These are phyloP conservation scores for Apium graveolens DNA, from an alignment of 129 eudicot genomes.

Conservation along the genomic window DNA sequence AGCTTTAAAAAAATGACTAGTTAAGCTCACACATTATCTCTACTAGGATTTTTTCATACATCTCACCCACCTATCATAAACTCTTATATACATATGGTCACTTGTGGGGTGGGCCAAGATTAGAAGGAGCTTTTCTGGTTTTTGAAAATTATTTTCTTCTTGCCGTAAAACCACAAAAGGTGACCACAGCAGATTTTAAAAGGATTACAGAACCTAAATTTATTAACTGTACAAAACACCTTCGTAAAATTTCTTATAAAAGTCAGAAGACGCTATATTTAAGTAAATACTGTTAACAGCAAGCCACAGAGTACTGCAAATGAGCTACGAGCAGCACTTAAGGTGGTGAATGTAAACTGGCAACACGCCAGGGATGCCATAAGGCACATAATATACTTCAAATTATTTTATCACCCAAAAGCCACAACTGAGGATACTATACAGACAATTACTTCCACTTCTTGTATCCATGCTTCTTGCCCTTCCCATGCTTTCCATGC, in stretches of 20 bases:
- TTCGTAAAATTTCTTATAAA: neutral
- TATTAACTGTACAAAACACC: neutral
- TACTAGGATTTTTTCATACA: too few relatives aligned
- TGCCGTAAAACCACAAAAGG: neutral
- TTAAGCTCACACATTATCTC: too few relatives aligned
- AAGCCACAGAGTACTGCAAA: neutral
- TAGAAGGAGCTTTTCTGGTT: too few relatives aligned
- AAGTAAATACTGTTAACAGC: neutral
- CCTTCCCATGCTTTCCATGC: conserved; percentile 16
- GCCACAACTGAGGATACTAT: neutral
- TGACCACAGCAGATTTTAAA: neutral
- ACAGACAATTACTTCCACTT: conserved; percentile 10
- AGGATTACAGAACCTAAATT: neutral
- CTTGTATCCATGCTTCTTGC: conserved; percentile 14
- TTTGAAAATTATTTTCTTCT: neutral
- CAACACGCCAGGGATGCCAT: neutral
- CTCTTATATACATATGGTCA: too few relatives aligned
- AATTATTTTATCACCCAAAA: neutral
- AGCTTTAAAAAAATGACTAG: too few relatives aligned
- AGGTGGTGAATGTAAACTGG: neutral
- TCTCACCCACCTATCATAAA: too few relatives aligned
- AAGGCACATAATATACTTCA: neutral
- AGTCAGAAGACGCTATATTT: neutral
- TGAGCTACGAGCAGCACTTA: neutral
- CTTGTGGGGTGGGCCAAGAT: too few relatives aligned